Evolutionary conservation across 257 asterid species (phyloP), one percentile per base, ranked within the genome.

Genomic region (Nicotiana noctiflora): DNA sequence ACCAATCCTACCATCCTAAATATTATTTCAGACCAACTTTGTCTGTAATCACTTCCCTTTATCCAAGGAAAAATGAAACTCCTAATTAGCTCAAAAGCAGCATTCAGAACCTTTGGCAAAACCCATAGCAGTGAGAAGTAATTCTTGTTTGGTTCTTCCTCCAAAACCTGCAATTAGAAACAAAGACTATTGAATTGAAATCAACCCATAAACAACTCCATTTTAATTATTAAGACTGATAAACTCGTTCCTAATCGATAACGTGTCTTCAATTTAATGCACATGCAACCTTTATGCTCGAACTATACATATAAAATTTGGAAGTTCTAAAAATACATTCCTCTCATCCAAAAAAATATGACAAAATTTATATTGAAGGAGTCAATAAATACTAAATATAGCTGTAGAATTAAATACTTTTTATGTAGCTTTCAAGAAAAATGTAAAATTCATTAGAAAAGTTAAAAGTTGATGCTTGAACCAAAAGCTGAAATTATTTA

Each of bases 81-180:
- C 82, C 98, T 87, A 13, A 90, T 83, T 70, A 93, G 55, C 92
- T 92, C 93, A 57, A 72, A 86, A 31, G 52, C 81, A 3, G 91
- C 91, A 6, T 85, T 92, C 17, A 90, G 7, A 19, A 84, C 80
- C 88, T 88, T 93, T 14, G 94, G 97, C 1, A 92, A 29, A 46
- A 82, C 80, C 66, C 82, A 62, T 13, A 89, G 2, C 80, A 89
- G 17, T 14, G 94, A 90, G 84, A 93, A 93, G 86, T 93, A 93
- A 86, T 90, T 93, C 85, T 82, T 90, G 89, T 93, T 92, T 5
- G 95, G 94, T 18, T 92, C 97, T 80, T 93, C 98, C 75, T 84
- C 94, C 11, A 89, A 66, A 75, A 89, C 83, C 97, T 93, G 89
- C 85, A 84, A 70, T 49, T 64, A 51, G 7, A 49, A 21, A 21